Evolutionary conservation across 2,329 filamentous ascomycete genomes (phyloP).

Genomic region (Exophiala sp.): DNA sequence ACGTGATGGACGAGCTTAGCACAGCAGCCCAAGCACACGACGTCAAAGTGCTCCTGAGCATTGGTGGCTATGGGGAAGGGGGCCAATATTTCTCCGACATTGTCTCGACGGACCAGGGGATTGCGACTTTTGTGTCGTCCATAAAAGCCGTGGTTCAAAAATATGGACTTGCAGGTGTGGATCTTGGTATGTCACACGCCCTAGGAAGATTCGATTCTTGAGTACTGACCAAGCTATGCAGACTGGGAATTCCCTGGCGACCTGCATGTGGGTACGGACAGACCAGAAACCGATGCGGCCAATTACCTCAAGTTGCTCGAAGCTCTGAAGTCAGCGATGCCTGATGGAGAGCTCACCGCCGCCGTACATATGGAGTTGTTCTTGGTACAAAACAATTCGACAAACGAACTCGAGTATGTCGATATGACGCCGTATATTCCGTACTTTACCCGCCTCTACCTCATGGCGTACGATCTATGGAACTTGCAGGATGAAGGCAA

Average conservation of each 20-base stretch:
- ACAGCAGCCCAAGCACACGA: background rate
- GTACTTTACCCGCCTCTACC: conserved; percentile 1
- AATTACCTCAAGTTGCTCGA: conserved; percentile 1
- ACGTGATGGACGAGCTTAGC: background rate
- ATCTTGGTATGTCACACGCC: background rate
- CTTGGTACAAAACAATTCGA: background rate
- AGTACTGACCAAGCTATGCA: background rate
- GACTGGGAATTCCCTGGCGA: conserved; percentile 5
- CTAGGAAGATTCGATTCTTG: background rate
- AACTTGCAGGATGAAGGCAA: background rate
- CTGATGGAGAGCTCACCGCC: background rate
- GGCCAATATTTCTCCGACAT: conserved; percentile 3
- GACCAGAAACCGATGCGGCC: background rate
- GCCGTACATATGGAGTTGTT: conserved; percentile 2
- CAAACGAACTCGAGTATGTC: background rate
- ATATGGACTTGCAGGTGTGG: conserved; percentile 1
- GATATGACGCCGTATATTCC: conserved; percentile 2
- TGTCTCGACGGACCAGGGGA: background rate
- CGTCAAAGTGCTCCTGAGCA: conserved; percentile 3
- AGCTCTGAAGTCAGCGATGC: conserved; percentile 1
- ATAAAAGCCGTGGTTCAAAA: background rate
- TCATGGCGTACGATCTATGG: conserved; percentile 7
- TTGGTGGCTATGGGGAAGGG: background rate
- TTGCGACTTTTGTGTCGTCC: background rate
- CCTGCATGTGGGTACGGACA: background rate